A percentile compares a stretch with the other conserved stretches of the same genome.
Evolutionary conservation across 352 stramenopile genomes (phyloP).

Genomic region (Nothophytophthora sp.): DNA sequence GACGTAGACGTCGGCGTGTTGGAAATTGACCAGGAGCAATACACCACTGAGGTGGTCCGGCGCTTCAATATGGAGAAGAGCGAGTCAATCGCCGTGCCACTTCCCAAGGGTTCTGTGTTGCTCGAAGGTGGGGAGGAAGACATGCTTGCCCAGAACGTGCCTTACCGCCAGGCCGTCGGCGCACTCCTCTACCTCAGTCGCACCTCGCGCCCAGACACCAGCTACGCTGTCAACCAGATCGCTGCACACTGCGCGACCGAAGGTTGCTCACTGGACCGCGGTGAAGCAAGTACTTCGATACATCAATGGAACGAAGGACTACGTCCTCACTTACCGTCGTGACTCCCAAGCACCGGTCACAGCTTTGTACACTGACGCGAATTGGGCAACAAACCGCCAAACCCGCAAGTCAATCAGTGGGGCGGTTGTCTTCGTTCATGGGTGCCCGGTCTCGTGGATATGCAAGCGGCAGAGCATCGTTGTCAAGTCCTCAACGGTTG

Average conservation of each 20-base stretch:
- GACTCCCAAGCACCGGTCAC: not conserved
- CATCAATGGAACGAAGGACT: not conserved
- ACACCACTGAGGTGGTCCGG: not conserved
- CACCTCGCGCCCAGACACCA: slow-evolving; percentile 3
- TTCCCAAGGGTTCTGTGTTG: not conserved
- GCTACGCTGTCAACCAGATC: slow-evolving; percentile 7
- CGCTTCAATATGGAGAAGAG: slow-evolving; percentile 5
- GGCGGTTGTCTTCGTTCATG: not conserved
- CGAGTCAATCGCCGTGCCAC: not conserved
- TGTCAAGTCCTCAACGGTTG: not conserved
- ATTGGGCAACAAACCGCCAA: not conserved
- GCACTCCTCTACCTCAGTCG: slow-evolving; percentile 4
- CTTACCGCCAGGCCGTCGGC: slow-evolving; percentile 1
- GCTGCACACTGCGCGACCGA: not conserved
- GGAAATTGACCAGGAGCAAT: not conserved
- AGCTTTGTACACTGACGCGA: not conserved
- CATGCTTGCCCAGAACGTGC: not conserved
- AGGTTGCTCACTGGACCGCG: slow-evolving; percentile 1
- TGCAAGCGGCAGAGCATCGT: not conserved
- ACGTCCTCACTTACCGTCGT: not conserved
- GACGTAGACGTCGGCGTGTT: not conserved
- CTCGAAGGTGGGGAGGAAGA: not conserved
- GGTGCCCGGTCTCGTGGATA: not conserved
- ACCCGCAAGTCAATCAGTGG: not conserved
- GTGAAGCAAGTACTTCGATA: slow-evolving; percentile 16